Conservation (phyloP, 305 asterid species). For the Ajuga reptans region DNA sequence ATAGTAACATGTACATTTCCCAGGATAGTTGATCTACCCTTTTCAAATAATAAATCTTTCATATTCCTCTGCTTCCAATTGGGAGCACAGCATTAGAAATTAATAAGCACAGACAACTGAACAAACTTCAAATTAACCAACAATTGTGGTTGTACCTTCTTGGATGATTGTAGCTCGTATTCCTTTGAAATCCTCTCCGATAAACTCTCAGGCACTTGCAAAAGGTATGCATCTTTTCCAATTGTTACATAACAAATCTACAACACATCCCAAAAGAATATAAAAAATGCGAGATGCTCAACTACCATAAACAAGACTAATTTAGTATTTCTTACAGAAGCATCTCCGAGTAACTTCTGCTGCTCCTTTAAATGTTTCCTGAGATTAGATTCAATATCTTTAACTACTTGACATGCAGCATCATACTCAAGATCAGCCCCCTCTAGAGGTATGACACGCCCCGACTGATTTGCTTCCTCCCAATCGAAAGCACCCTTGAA, state of each 20-base stretch:
- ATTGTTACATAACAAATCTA: conserved; percentile 74
- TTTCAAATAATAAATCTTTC: background rate
- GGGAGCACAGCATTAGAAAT: background rate
- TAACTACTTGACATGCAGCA: conserved; percentile 62
- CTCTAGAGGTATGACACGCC: conserved; percentile 84
- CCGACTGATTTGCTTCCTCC: conserved; percentile 87
- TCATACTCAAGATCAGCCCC: conserved; percentile 88
- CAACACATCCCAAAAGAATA: conserved; percentile 21
- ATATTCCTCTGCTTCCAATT: background rate
- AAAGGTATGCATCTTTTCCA: conserved; percentile 84
- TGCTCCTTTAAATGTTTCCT: conserved; percentile 81
- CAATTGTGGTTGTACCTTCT: conserved; percentile 49
- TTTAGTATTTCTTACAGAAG: conserved; percentile 56
- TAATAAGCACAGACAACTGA: background rate
- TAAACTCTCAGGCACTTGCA: conserved; percentile 90
- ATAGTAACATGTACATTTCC: background rate
- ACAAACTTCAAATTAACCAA: conserved; percentile 2
- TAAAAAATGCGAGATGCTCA: conserved; percentile 12
- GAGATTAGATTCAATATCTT: conserved; percentile 59
- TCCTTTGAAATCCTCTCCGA: conserved; percentile 60
- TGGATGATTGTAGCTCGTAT: conserved; percentile 78
- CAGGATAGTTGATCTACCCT: background rate
- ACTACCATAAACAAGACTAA: conserved; percentile 7
- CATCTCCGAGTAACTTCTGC: conserved; percentile 58
- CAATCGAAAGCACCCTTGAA: conserved; percentile 95